phyloP scores from a whole-genome alignment of 441 rosid genomes.

The Jatropha multifida region DNA sequence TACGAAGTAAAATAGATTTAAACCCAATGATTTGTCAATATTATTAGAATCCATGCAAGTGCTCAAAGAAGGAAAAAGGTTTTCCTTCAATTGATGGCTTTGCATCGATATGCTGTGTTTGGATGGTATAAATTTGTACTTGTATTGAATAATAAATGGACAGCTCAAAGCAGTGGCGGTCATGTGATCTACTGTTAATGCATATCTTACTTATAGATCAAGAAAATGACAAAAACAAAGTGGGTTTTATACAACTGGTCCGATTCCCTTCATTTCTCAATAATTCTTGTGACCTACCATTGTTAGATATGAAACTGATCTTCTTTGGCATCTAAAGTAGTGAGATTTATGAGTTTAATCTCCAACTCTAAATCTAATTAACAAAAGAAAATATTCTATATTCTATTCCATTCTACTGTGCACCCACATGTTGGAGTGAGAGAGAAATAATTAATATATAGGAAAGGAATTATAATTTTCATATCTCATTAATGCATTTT shows the following conservation, averaged over 20 bases:
- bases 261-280: constrained; percentile 16
- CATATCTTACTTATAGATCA: constrained; percentile 26
- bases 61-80: no score
- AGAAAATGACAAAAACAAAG: constrained; percentile 33
- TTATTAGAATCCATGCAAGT: no score
- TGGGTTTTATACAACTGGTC: constrained; percentile 24
- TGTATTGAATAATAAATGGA: background rate
- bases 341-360: no score
- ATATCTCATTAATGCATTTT: background rate
- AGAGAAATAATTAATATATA: background rate
- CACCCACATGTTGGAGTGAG: background rate
- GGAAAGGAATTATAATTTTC: background rate
- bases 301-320: no score
- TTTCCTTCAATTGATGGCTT: no score
- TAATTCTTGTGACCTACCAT: background rate
- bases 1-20: no score
- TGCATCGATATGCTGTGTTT: no score
- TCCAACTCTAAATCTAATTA: no score
- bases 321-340: no score
- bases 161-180: background rate
- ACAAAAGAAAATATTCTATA: background rate
- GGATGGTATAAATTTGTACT: no score
- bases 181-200: constrained; percentile 19
- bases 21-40: no score
- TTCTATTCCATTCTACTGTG: background rate